Percentiles rank a stretch among this genome's conserved stretches.
These are phyloP conservation scores for Hygrophorus russula DNA, from an alignment of 768 basidiomycete genomes.

Conservation along the genomic window DNA sequence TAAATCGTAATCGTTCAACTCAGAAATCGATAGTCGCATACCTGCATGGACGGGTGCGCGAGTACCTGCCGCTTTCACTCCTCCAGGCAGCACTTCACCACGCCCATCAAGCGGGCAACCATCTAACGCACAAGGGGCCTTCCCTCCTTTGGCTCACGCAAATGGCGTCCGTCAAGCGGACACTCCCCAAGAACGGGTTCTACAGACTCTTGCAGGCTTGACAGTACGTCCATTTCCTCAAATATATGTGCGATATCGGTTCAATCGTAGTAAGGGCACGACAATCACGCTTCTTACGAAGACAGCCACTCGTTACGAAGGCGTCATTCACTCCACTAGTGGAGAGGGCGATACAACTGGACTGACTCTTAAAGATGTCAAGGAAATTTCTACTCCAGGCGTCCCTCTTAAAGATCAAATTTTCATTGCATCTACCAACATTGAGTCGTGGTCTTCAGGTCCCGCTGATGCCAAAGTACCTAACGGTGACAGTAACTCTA, in stretches of 20 bases:
- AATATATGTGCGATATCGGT: slow-evolving; percentile 1
- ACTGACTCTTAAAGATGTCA: slow-evolving; percentile 67
- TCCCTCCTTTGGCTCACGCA: slow-evolving; percentile 35
- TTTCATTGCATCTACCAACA: slow-evolving; percentile 63
- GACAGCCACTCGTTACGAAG: slow-evolving; percentile 63
- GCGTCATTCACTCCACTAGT: slow-evolving; percentile 49
- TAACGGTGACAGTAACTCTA: slow-evolving; percentile 59
- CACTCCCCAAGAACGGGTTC: slow-evolving; percentile 42
- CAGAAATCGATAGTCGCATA: slow-evolving; percentile 8
- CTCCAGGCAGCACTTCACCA: slow-evolving; percentile 25
- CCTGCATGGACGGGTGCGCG: slow-evolving; percentile 59
- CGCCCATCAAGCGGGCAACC: slow-evolving; percentile 24
- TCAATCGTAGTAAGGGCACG: slow-evolving; percentile 37
- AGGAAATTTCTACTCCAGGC: slow-evolving; percentile 56
- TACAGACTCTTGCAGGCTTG: slow-evolving; percentile 57
- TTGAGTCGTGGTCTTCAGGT: slow-evolving; percentile 63
- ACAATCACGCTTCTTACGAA: slow-evolving; percentile 70
- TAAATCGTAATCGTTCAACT: neutral
- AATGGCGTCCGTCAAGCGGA: slow-evolving; percentile 39
- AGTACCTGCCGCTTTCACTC: slow-evolving; percentile 62
- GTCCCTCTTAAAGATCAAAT: slow-evolving; percentile 58
- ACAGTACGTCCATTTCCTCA: slow-evolving; percentile 38
- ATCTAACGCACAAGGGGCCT: slow-evolving; percentile 23
- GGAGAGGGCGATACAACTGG: slow-evolving; percentile 61
- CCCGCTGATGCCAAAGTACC: slow-evolving; percentile 59